Conservation (phyloP, 176 grass and related monocot genomes). For the Eremochloa ophiuroides region DNA sequence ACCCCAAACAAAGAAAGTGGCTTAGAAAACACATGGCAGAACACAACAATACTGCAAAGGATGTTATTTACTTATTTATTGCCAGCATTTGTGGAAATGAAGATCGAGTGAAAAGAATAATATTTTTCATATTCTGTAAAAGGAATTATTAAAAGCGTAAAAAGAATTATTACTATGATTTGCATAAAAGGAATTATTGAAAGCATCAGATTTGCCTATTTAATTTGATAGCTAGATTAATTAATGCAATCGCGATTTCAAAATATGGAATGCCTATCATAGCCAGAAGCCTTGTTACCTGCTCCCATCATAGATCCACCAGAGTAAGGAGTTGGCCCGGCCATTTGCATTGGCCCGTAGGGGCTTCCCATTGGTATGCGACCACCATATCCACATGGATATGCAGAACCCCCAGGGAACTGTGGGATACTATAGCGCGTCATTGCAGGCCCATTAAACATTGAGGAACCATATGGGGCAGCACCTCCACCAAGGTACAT, state of each 20-base stretch:
- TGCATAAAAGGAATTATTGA: background rate
- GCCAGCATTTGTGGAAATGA: background rate
- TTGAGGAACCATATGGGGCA: slow-evolving; percentile 47
- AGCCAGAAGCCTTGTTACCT: slow-evolving; percentile 28
- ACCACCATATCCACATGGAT: slow-evolving; percentile 61
- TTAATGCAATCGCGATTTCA: background rate
- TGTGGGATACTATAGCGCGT: slow-evolving; percentile 56
- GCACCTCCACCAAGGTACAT: slow-evolving; percentile 57
- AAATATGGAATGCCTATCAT: background rate
- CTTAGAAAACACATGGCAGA: background rate
- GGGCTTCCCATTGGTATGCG: slow-evolving; percentile 68
- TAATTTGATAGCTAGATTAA: background rate
- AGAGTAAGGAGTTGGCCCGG: slow-evolving; percentile 54
- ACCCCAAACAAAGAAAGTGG: background rate
- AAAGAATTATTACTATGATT: background rate
- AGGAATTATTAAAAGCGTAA: background rate
- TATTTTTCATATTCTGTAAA: background rate
- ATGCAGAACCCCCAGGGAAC: slow-evolving; percentile 63
- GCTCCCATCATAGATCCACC: slow-evolving; percentile 60
- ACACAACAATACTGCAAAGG: background rate
- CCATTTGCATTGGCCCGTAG: slow-evolving; percentile 58
- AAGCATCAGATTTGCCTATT: background rate
- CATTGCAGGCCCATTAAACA: slow-evolving; percentile 55
- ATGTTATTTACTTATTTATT: background rate
- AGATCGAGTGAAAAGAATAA: background rate